Evolutionary conservation across 2,329 filamentous ascomycete genomes (phyloP), one percentile per base, ranked within the genome.

Genomic region (Penicillium sp.): DNA sequence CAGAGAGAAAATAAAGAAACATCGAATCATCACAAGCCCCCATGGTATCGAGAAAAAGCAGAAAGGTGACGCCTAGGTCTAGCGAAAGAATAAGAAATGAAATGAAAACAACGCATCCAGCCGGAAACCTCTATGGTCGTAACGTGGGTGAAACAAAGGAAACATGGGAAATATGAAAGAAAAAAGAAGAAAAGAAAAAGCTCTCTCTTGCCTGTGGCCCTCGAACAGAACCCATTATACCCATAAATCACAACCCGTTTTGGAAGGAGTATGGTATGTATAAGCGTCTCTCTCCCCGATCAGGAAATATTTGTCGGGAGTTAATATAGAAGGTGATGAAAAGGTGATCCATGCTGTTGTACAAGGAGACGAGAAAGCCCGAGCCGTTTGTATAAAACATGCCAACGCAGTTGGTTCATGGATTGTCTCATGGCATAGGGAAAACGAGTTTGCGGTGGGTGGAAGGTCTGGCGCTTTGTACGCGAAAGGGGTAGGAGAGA

Each of bases 61-160:
- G 64, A 69, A 53, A 59, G 45, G 61, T 53, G 67, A 70, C 67
- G 67, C 68, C 65, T 61, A 63, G 67, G 67, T 73, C 72, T 74
- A 73, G 65, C 70, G 72, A 75, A 70, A 71, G 70, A 70, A 72
- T 65, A 62, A 64, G 63, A 70, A 69, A 66, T 43, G 55, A 62
- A 68, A 61, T 55, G 39, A 58, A 61, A 60, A 66, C 60, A 69
- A 70, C 69, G 68, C 63, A 71, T 49, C 64, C 65, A 66, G 60
- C 67, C 69, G 66, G 66, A 42, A 66, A 71, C 70, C 70, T 75
- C 73, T 75, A 75, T 75, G 68, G 68, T 75, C 73, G 66, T 74
- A 71, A 72, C 62, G 54, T 66, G 66, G 65, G 57, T 53, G 17
- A 36, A 59, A 59, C 53, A 60, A 61, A 58, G 49, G 58, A 60